Evolutionary conservation across 129 eudicot species (phyloP), one percentile per base, ranked within the genome.

Genomic region (sunflower (Helianthus annuus)): DNA sequence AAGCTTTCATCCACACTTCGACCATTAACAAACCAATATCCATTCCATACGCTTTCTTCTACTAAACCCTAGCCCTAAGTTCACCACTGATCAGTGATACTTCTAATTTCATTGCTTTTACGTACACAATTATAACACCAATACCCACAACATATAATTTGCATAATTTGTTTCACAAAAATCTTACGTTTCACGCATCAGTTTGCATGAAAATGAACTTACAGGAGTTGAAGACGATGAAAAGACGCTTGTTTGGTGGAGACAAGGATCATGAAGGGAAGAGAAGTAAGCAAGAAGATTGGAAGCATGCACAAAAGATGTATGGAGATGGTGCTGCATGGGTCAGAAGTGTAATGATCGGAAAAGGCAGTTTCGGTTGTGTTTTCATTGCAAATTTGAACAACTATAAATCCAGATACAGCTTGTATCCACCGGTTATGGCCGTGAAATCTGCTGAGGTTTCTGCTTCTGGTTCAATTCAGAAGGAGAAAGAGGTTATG

Each of bases 401-500:
- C 66, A 77, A 78, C n/a, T 60, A 0, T 0, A 32, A 64, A 13
- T 78, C 65, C 8, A 59, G 48, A 72, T 44, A 55, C 69, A 64
- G 39, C 66, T 39, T 29, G 2, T 71, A 71, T 46, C 78, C 78
- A 16, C 38, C 54, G 4, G 24, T 54, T 11, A 78, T 71, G 82
- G 82, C 78, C 13, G 82, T 78, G 16, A 78, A 78, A 65, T 78
- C 82, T 5, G 82, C 82, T 3, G 92, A 89, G 75, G 84, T 82
- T n/a, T 86, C 96, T 48, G 79, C 60, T 76, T 89, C 96, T 0
- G 81, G 84, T 42, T 79, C 92, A 4, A 75, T 89, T 74, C 87
- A 86, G 80, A 84, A 89, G 65, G 96, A 89, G 45, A 79, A 79
- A 59, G 89, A 86, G 79, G 85, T 80, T 69, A 52, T 89, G 76